Percentiles rank a stretch among this genome's conserved stretches.
These are phyloP conservation scores for Trichoderma asperellum DNA, from an alignment of 2,329 filamentous ascomycete species.

Conservation along the genomic window DNA sequence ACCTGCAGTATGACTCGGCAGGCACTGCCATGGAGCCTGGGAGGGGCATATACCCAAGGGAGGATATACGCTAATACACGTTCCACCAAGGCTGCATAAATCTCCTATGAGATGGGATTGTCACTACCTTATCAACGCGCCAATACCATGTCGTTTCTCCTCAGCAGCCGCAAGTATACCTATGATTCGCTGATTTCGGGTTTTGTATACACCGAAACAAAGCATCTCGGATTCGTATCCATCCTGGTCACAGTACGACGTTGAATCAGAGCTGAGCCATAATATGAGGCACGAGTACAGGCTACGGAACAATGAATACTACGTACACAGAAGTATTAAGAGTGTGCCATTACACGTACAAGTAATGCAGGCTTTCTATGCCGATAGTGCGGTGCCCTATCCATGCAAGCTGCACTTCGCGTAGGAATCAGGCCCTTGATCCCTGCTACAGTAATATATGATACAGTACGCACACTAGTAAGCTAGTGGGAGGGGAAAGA, in stretches of 20 bases:
- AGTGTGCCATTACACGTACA: conserved; percentile 14
- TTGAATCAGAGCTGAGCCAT: background rate
- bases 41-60: background rate
- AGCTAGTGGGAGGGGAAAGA: conserved; percentile 4
- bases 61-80: background rate
- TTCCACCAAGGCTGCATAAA: conserved; percentile 20
- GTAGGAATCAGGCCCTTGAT: background rate
- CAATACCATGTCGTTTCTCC: background rate
- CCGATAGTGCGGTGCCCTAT: background rate
- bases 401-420: conserved; percentile 18
- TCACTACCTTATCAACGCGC: background rate
- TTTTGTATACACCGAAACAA: conserved; percentile 2
- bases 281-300: background rate
- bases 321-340: background rate
- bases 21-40: background rate
- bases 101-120: conserved; percentile 8
- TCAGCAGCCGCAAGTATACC: background rate
- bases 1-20: background rate
- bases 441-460: background rate
- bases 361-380: conserved; percentile 5
- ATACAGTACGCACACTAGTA: background rate
- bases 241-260: background rate
- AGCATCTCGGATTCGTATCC: background rate
- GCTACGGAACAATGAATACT: background rate
- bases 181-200: conserved; percentile 5